Evolutionary conservation across 2,329 filamentous ascomycete species (phyloP).

Genomic region (Blastomyces parvus): DNA sequence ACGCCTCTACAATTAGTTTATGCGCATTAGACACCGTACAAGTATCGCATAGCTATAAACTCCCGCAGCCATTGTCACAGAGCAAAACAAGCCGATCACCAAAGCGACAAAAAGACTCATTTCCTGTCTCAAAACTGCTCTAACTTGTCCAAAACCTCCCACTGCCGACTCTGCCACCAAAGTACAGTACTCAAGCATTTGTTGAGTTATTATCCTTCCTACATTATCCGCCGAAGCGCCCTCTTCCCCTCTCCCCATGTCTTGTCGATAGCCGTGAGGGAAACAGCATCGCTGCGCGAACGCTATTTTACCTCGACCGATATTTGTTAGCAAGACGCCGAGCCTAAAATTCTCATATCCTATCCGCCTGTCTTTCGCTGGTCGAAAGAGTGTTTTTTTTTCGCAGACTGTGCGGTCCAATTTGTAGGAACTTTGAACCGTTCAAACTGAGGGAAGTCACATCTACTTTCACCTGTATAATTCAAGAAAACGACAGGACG

Average conservation of each 20-base stretch:
- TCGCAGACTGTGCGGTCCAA: neutral
- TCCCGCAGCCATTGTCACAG: neutral
- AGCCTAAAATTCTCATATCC: neutral
- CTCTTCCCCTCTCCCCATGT: neutral
- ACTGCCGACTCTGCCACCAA: neutral
- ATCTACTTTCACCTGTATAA: neutral
- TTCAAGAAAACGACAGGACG: neutral
- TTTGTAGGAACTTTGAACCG: neutral
- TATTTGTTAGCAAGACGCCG: neutral
- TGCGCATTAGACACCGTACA: constrained; percentile 2
- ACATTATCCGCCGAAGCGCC: constrained; percentile 1
- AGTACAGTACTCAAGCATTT: neutral
- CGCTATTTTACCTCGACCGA: constrained; percentile 8
- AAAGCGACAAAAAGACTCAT: neutral
- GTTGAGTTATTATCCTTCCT: neutral
- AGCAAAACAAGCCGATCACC: neutral
- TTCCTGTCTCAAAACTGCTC: neutral
- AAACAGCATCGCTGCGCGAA: constrained; percentile 12
- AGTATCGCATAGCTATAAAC: constrained; percentile 4
- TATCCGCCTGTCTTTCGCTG: constrained; percentile 20
- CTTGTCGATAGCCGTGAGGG: constrained; percentile 6
- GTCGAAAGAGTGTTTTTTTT: constrained; percentile 16
- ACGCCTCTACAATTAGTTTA: neutral
- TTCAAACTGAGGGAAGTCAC: neutral
- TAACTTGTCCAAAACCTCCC: neutral